Evolutionary conservation across 176 grass and related monocot genomes (phyloP).

Genomic region (Carex cristatella): DNA sequence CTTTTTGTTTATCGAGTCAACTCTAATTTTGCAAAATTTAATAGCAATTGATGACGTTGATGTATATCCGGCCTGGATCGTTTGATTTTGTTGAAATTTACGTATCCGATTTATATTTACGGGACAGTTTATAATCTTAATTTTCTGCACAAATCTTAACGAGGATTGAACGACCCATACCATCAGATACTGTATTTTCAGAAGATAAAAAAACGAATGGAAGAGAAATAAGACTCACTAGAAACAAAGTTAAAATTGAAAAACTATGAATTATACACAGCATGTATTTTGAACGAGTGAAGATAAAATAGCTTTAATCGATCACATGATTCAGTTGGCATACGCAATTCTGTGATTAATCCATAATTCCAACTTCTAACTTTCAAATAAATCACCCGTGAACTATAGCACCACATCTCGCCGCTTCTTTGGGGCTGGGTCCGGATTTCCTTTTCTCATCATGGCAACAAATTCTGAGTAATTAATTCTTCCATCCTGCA

Average conservation of each 20-base stretch:
- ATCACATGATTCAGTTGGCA: constrained; percentile 3
- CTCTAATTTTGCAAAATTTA: background rate
- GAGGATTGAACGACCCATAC: too few species aligned
- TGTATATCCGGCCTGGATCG: background rate
- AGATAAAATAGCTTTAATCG: constrained; percentile 3
- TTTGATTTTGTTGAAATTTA: too few species aligned
- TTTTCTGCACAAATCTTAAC: too few species aligned
- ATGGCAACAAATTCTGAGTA: constrained; percentile 77
- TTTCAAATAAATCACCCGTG: background rate
- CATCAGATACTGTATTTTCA: background rate
- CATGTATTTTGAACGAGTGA: constrained; percentile 11
- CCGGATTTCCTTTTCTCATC: constrained; percentile 76
- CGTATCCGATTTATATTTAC: too few species aligned
- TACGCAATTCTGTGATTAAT: background rate
- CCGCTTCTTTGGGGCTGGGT: constrained; percentile 68
- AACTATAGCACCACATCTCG: constrained; percentile 69
- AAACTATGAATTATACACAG: constrained; percentile 16
- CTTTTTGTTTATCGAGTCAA: background rate
- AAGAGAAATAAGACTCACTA: background rate
- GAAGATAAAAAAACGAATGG: background rate
- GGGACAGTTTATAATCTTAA: too few species aligned
- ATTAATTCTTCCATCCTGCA: constrained; percentile 79
- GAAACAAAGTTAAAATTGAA: background rate
- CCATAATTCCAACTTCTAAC: constrained; percentile 17
- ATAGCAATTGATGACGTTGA: background rate